A percentile compares a stretch with the other conserved stretches of the same genome.
Conservation (phyloP, 176 grass and related monocot species). For the Musa schizocarpa region DNA sequence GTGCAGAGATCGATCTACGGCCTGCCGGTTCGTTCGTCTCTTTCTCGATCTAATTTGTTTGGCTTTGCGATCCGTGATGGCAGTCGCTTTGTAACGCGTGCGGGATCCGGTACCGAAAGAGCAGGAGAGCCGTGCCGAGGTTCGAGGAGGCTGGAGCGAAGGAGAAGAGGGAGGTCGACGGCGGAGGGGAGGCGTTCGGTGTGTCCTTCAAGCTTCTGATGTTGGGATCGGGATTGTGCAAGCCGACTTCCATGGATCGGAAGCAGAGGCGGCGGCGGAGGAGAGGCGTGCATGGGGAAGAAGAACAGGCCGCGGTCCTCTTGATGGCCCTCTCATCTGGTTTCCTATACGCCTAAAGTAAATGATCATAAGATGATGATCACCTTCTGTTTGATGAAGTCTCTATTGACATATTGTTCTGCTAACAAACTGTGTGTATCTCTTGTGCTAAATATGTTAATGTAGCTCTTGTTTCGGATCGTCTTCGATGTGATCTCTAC, state of each 20-base stretch:
- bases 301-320: slow-evolving; percentile 49
- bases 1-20: neutral
- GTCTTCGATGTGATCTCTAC: no score
- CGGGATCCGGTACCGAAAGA: slow-evolving; percentile 90
- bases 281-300: slow-evolving; percentile 62
- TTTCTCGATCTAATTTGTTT: neutral
- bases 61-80: neutral
- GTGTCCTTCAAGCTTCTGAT: slow-evolving; percentile 22
- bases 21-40: no score
- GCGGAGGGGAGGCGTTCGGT: neutral
- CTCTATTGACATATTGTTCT: no score
- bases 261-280: slow-evolving; percentile 31
- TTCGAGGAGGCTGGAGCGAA: slow-evolving; percentile 19
- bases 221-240: slow-evolving; percentile 15
- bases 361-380: no score
- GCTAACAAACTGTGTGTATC: no score
- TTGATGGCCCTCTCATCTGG: slow-evolving; percentile 86
- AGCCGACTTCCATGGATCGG: slow-evolving; percentile 7
- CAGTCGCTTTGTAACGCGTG: slow-evolving; percentile 91
- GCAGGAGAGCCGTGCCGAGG: slow-evolving; percentile 53
- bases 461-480: no score
- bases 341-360: slow-evolving; percentile 1
- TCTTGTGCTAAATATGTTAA: no score
- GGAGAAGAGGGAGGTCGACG: slow-evolving; percentile 14
- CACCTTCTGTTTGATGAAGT: no score